These are phyloP conservation scores for Rhizomucor miehei DNA, from an alignment of 371 early-diverging fungal genomes.

Conservation along the genomic window DNA sequence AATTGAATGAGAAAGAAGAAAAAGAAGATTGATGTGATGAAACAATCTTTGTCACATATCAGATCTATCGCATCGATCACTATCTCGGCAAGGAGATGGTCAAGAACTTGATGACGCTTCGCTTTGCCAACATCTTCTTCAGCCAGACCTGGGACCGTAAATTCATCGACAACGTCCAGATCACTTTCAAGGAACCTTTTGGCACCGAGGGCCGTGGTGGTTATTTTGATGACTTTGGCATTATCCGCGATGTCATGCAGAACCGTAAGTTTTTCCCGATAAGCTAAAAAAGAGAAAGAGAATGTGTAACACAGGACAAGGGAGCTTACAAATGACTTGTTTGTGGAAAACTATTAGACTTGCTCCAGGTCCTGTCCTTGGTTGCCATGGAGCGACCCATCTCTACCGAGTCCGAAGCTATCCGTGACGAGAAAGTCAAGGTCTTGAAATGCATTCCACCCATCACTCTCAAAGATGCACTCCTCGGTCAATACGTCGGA, in stretches of 20 bases:
- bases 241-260: slow-evolving; percentile 99
- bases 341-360: slow-evolving; percentile 31
- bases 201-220: slow-evolving; percentile 99
- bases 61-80: slow-evolving; percentile 98
- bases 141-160: slow-evolving; percentile 90
- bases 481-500: slow-evolving; percentile 86
- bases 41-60: not conserved
- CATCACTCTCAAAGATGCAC: slow-evolving; percentile 68
- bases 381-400: slow-evolving; percentile 94
- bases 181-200: slow-evolving; percentile 97
- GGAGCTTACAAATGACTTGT: not conserved
- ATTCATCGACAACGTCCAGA: slow-evolving; percentile 93
- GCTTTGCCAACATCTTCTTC: slow-evolving; percentile 95
- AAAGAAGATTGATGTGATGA: not conserved
- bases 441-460: slow-evolving; percentile 85
- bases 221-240: slow-evolving; percentile 99
- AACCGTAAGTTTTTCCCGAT: slow-evolving; percentile 64
- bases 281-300: slow-evolving; percentile 1
- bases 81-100: slow-evolving; percentile 99
- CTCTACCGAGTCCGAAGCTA: slow-evolving; percentile 82
- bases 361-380: slow-evolving; percentile 89
- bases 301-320: not conserved
- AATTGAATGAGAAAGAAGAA: too few relatives aligned
- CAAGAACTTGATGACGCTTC: slow-evolving; percentile 91
- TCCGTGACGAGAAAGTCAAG: slow-evolving; percentile 92